Conservation (phyloP, 1,284 basidiomycete genomes). For the Ustilago crameri region DNA sequence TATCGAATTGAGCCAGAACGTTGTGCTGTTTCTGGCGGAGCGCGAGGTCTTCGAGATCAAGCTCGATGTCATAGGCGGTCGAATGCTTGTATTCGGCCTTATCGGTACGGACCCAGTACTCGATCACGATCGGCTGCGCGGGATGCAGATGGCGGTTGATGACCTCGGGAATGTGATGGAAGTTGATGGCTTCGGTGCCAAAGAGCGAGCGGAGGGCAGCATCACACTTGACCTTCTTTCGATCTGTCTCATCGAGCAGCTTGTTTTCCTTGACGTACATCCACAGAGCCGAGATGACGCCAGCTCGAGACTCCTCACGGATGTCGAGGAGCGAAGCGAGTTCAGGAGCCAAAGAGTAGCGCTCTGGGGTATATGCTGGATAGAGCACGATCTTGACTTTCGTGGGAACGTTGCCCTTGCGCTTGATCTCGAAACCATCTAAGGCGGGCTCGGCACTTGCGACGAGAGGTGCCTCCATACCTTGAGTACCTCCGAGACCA, state of each 20-base stretch:
- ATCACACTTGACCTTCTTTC: conserved; percentile 81
- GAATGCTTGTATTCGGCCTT: conserved; percentile 67
- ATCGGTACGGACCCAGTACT: conserved; percentile 73
- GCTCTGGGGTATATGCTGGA: conserved; percentile 85
- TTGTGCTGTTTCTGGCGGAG: conserved; percentile 80
- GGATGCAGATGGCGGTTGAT: conserved; percentile 82
- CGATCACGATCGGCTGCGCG: conserved; percentile 85
- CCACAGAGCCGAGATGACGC: conserved; percentile 87
- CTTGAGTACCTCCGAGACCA: conserved; percentile 50
- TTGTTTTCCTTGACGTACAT: conserved; percentile 88
- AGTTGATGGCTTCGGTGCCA: conserved; percentile 74
- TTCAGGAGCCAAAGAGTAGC: conserved; percentile 83
- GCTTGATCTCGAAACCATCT: conserved; percentile 88
- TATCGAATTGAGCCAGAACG: conserved; percentile 78
- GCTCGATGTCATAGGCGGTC: conserved; percentile 84
- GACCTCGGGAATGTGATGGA: conserved; percentile 86
- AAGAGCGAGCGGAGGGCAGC: conserved; percentile 67
- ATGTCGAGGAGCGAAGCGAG: conserved; percentile 81
- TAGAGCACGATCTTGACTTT: conserved; percentile 83
- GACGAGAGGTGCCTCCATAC: conserved; percentile 58
- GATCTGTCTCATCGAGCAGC: conserved; percentile 89
- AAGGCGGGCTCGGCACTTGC: conserved; percentile 62
- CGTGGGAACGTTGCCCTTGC: conserved; percentile 82
- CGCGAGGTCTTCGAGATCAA: conserved; percentile 84
- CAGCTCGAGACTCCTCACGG: conserved; percentile 85